These are phyloP conservation scores for Daedaleopsis sinensis DNA, from an alignment of 768 basidiomycete species.

Conservation along the genomic window DNA sequence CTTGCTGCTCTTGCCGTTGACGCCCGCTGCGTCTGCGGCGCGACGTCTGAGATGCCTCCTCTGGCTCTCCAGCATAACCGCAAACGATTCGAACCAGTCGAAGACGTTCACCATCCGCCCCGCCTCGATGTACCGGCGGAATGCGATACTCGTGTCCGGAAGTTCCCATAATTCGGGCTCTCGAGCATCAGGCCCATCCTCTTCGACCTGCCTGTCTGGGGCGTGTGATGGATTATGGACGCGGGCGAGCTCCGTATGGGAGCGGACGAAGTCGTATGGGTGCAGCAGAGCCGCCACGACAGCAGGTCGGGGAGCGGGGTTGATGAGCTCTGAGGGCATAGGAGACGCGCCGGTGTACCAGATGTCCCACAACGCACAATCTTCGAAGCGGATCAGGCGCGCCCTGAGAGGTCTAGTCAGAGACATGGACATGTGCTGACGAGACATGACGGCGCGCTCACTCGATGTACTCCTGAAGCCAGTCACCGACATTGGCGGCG, in stretches of 20 bases:
- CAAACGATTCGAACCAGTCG: slow-evolving; percentile 87
- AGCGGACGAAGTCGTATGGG: slow-evolving; percentile 51
- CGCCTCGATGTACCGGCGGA: slow-evolving; percentile 75
- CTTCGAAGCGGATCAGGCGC: slow-evolving; percentile 50
- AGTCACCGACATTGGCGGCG: slow-evolving; percentile 43
- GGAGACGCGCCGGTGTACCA: slow-evolving; percentile 72
- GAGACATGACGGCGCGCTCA: slow-evolving; percentile 31
- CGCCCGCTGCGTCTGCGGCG: slow-evolving; percentile 13
- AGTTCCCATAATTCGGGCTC: slow-evolving; percentile 48
- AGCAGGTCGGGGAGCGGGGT: slow-evolving; percentile 68
- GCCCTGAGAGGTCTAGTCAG: slow-evolving; percentile 36
- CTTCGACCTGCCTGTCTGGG: not conserved
- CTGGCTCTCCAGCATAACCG: slow-evolving; percentile 65
- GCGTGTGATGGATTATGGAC: not conserved
- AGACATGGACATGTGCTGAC: not conserved
- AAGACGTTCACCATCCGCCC: slow-evolving; percentile 85
- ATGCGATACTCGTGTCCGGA: slow-evolving; percentile 78
- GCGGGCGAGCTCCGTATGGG: slow-evolving; percentile 14
- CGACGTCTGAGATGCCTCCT: slow-evolving; percentile 27
- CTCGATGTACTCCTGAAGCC: slow-evolving; percentile 56
- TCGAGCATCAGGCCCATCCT: not conserved
- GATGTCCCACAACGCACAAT: slow-evolving; percentile 60
- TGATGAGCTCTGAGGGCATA: slow-evolving; percentile 73
- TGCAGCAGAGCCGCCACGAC: slow-evolving; percentile 62
- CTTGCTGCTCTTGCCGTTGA: not conserved